phyloP scores from a whole-genome alignment of 2,329 filamentous ascomycete species.

The Talaromyces piceae region DNA sequence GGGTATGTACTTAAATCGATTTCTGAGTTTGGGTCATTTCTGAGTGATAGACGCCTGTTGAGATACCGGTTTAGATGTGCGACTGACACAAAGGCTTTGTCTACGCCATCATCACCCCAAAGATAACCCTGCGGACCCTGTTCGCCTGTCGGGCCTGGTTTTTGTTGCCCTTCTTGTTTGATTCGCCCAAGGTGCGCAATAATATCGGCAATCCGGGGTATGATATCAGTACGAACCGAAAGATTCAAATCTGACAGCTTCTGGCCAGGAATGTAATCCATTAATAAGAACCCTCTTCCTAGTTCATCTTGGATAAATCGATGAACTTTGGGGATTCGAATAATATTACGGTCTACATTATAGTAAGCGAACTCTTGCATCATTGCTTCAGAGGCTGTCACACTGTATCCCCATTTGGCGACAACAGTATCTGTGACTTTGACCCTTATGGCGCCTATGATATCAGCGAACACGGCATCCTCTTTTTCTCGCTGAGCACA shows the following conservation, averaged over 20 bases:
- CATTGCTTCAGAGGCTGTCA: neutral
- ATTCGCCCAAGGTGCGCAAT: constrained; percentile 8
- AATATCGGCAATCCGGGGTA: constrained; percentile 13
- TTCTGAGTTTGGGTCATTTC: constrained; percentile 13
- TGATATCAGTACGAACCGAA: constrained; percentile 4
- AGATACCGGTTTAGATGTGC: constrained; percentile 13
- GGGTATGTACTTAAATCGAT: constrained; percentile 11
- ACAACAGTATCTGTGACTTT: neutral
- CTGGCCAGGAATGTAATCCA: constrained; percentile 13
- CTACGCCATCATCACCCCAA: constrained; percentile 13
- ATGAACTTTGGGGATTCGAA: constrained; percentile 14
- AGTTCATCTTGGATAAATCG: constrained; percentile 6
- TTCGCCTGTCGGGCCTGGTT: constrained; percentile 13
- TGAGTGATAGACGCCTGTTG: constrained; percentile 13
- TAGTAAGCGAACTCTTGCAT: constrained; percentile 10
- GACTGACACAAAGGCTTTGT: constrained; percentile 11
- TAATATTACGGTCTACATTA: constrained; percentile 10
- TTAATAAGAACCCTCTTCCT: constrained; percentile 14
- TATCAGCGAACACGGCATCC: neutral
- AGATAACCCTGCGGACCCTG: constrained; percentile 11
- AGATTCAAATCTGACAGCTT: constrained; percentile 3
- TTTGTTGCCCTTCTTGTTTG: neutral
- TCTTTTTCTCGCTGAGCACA: constrained; percentile 2
- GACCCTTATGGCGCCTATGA: constrained; percentile 1
- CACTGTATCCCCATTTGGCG: neutral